These are phyloP conservation scores for Pythium apleroticum DNA, from an alignment of 352 stramenopile species.

Conservation along the genomic window DNA sequence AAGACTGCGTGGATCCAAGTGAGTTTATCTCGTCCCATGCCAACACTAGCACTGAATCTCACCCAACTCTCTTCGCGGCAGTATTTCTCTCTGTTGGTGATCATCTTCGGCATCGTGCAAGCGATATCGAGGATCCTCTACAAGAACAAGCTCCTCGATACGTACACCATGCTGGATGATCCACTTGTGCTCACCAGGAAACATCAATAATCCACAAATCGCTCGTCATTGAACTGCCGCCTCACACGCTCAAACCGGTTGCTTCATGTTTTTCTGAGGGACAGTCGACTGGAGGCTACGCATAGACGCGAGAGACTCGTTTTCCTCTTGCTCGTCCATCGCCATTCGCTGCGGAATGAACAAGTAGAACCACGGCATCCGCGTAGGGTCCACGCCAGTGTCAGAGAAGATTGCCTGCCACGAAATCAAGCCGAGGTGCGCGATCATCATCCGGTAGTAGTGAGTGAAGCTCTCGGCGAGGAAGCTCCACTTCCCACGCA, in stretches of 20 bases:
- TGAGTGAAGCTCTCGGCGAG: constrained; percentile 65
- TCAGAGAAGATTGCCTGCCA: constrained; percentile 80
- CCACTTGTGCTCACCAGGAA: constrained; percentile 20
- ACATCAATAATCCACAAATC: constrained; percentile 7
- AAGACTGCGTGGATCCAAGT: constrained; percentile 77
- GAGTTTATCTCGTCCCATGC: background rate
- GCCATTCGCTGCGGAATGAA: constrained; percentile 72
- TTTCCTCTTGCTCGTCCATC: constrained; percentile 40
- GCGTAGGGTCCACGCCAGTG: constrained; percentile 51
- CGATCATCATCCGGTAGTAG: constrained; percentile 85
- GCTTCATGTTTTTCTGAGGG: background rate
- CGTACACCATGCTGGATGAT: constrained; percentile 23
- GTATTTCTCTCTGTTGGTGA: constrained; percentile 26
- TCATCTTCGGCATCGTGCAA: constrained; percentile 24
- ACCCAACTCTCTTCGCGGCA: background rate
- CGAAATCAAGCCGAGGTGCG: constrained; percentile 69
- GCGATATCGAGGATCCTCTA: constrained; percentile 19
- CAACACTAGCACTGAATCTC: background rate
- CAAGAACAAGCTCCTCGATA: constrained; percentile 25
- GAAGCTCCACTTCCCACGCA: constrained; percentile 64
- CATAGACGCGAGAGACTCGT: background rate
- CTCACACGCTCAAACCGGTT: background rate
- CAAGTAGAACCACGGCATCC: constrained; percentile 76
- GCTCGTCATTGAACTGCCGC: background rate
- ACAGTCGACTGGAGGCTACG: background rate